phyloP scores from a whole-genome alignment of 192 early-diverging fungal species.

The Coemansia guatemalensis region DNA sequence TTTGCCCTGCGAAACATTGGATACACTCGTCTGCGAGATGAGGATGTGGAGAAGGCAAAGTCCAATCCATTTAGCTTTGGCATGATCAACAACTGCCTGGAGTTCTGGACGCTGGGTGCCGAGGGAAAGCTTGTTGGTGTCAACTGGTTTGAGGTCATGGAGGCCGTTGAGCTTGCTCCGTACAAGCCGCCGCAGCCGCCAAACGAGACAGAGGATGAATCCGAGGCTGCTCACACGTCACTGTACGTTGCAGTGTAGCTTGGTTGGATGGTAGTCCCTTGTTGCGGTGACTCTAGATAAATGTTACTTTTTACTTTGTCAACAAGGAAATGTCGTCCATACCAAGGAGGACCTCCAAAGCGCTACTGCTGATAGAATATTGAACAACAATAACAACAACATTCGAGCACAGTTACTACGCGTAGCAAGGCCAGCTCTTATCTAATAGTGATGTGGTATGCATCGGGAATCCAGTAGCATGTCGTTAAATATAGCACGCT shows the following conservation, averaged over 20 bases:
- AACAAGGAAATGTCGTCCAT: not conserved
- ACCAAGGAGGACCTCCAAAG: not conserved
- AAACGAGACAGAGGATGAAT: not conserved
- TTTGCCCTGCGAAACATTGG: slow-evolving; percentile 35
- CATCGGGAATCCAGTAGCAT: not conserved
- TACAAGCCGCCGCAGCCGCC: slow-evolving; percentile 36
- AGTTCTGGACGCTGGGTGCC: slow-evolving; percentile 73
- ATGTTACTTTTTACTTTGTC: not conserved
- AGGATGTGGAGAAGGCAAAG: slow-evolving; percentile 10
- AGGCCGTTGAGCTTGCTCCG: slow-evolving; percentile 34
- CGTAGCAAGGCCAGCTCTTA: not conserved
- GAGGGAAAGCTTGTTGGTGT: slow-evolving; percentile 60
- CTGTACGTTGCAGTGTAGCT: not conserved
- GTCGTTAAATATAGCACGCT: not conserved
- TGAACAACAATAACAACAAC: not conserved
- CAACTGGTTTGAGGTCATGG: slow-evolving; percentile 59
- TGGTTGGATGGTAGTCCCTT: not conserved
- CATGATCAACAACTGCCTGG: slow-evolving; percentile 72
- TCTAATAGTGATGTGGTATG: not conserved
- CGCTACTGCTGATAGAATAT: not conserved
- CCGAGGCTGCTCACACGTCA: not conserved
- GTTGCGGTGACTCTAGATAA: not conserved
- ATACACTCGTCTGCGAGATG: slow-evolving; percentile 18
- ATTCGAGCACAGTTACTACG: not conserved
- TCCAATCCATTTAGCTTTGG: slow-evolving; percentile 83